These are phyloP conservation scores for Fusarium nanum DNA, from an alignment of 2,329 filamentous ascomycete species.

Conservation along the genomic window DNA sequence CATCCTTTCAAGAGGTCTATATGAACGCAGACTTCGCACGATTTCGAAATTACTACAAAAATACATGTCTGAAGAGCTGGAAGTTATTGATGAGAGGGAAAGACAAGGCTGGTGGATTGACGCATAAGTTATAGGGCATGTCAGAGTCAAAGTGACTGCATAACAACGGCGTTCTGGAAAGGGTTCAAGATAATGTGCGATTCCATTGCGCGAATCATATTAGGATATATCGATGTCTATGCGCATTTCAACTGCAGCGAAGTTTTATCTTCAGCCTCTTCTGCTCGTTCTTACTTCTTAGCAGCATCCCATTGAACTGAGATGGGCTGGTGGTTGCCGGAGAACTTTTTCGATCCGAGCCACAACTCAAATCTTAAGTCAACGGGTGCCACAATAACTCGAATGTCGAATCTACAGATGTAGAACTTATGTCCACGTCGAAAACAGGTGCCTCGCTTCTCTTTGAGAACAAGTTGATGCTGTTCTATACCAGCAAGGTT, in stretches of 20 bases:
- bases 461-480: conserved; percentile 52
- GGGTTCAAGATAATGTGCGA: conserved; percentile 22
- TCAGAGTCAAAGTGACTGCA: conserved; percentile 11
- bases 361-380: conserved; percentile 62
- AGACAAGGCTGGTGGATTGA: not conserved
- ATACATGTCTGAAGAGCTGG: not conserved
- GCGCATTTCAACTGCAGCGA: conserved; percentile 12
- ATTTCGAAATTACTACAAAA: conserved; percentile 3
- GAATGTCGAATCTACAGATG: conserved; percentile 60
- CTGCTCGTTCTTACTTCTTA: not conserved
- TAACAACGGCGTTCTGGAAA: conserved; percentile 34
- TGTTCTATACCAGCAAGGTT: conserved; percentile 55
- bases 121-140: conserved; percentile 15
- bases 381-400: conserved; percentile 65
- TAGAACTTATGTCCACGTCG: conserved; percentile 53
- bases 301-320: conserved; percentile 34
- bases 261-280: not conserved
- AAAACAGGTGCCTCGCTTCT: conserved; percentile 52
- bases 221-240: conserved; percentile 32
- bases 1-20: conserved; percentile 66
- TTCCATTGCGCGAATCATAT: conserved; percentile 15
- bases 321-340: conserved; percentile 38
- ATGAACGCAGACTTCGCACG: conserved; percentile 5
- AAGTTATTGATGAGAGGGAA: conserved; percentile 1
- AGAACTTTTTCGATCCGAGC: conserved; percentile 45